Evolutionary conservation across 202 grass and related monocot genomes (phyloP).

Genomic region (Alloteropsis angusta): DNA sequence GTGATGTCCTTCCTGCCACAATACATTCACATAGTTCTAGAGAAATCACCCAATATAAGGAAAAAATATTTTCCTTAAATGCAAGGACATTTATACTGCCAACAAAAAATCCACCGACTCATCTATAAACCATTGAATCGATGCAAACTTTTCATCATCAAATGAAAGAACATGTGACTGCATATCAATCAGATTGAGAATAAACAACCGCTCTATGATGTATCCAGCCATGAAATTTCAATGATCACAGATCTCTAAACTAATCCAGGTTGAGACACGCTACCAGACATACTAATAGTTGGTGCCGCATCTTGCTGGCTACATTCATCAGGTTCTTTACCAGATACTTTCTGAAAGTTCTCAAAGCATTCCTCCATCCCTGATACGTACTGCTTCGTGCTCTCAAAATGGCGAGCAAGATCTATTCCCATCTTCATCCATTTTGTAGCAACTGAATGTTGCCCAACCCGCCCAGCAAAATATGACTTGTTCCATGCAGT

Average conservation of each 20-base stretch:
- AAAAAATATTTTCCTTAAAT: background rate
- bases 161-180: background rate
- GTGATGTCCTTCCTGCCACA: background rate
- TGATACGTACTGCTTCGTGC: slow-evolving; percentile 55
- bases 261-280: slow-evolving; percentile 37
- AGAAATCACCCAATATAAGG: background rate
- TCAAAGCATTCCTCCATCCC: slow-evolving; percentile 59
- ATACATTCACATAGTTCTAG: background rate
- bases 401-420: slow-evolving; percentile 55
- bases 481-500: slow-evolving; percentile 80
- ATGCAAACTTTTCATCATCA: background rate
- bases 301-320: slow-evolving; percentile 29
- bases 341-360: slow-evolving; percentile 42
- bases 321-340: slow-evolving; percentile 36
- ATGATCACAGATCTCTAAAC: slow-evolving; percentile 22
- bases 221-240: slow-evolving; percentile 6
- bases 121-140: background rate
- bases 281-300: slow-evolving; percentile 28
- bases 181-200: background rate
- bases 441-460: slow-evolving; percentile 54
- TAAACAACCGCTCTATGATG: background rate
- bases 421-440: slow-evolving; percentile 93
- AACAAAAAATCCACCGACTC: background rate
- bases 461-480: slow-evolving; percentile 43
- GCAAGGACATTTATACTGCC: background rate